Evolutionary conservation across 2,329 filamentous ascomycete species (phyloP), one percentile per base, ranked within the genome.

Genomic region (Hawksworthiomyces lignivorus): DNA sequence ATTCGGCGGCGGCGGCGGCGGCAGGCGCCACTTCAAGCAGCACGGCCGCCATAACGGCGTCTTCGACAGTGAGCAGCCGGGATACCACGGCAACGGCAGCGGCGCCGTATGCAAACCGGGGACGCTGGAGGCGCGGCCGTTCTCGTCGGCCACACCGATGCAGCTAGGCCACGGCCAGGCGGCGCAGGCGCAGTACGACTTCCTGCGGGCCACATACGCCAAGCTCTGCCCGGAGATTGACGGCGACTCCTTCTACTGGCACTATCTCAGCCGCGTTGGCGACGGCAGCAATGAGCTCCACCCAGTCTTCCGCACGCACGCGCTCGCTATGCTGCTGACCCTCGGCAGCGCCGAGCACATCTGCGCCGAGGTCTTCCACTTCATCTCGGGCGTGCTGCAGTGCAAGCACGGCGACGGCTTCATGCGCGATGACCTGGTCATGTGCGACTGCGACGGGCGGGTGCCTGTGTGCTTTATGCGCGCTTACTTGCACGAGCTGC

Each of bases 361-460:
- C 18, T 38, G 15, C 15, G 33, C 33, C 6, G 47, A 47, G 29
- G 31, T 43, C 2, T 28, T 49, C 12, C 44, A 49, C 24, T 41
- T 43, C 11, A 20, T 43, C 19, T 33, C 12, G 9, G 42, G 24
- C 21, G 26, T 37, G 17, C 8, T 28, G 15, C 30, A 47, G 29
- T 33, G 31, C 24, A 22, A 29, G 7, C 37, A 41, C 18, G 26
- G 32, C 20, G 32, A 39, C 15, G 45, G 41, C 20, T 41, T 26
- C 32, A 39, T 36, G 15, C 19, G 40, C 12, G 47, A 44, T 31
- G 48, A 50, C 31, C 19, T 45, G 5, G 14, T 32, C 10, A 44
- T 50, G 47, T 50, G 50, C 30, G 46, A 49, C 10, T 55, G 53
- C 40, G 33, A 43, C 29, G 43, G 46, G 28, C 21, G 20, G 7